Base-by-base conservation (phyloP, 805 yeast genomes). In the Yarrowia sp. region DNA sequence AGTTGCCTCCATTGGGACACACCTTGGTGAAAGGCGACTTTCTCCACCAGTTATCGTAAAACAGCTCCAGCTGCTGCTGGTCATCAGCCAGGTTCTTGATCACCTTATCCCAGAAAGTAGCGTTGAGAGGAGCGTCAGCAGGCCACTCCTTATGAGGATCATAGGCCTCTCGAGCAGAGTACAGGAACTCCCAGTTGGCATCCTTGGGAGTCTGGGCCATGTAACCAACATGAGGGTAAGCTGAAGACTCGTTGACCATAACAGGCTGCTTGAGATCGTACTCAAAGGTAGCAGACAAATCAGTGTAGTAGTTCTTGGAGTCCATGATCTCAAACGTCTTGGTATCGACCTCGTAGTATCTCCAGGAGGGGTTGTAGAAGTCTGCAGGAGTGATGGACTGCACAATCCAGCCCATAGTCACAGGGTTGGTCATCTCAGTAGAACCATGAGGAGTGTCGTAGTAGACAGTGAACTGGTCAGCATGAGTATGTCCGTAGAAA, bases 401-500 rank as follows among this genome's bases (percentile, higher is more conserved):
- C 2, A 83, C 80, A 65, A 86, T 80, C 86, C 87, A 86, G 1
- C 88, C 86, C 76, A 83, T 79, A 69, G 81, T 80, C 36, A 86
- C 68, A 3, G 83, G 85, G 38, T 76, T 76, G 6, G 78, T 10
- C 33, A 18, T 11, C 8, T 18, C 35, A 8, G 14, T 77, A 66
- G 74, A 74, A n/a, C 75, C 69, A 32, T 80, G 81, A 69, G 80
- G 80, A 22, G 79, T 75, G 2, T 81, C 80, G 70, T 86, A 86
- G 48, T 84, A 74, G 5, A 87, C 76, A 62, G 82, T 80, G 77
- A 86, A 86, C 73, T 86, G 88, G 74, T 87, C 92, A 67, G 77
- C 76, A 70, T 87, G 92, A 4, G 89, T 85, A 71, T 86, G 90
- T 32, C 92, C 92, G 71, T 81, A 86, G 78, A 87, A 87, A 33